Evolutionary conservation across 352 stramenopile genomes (phyloP).

Genomic region (Blastocystis sp.): DNA sequence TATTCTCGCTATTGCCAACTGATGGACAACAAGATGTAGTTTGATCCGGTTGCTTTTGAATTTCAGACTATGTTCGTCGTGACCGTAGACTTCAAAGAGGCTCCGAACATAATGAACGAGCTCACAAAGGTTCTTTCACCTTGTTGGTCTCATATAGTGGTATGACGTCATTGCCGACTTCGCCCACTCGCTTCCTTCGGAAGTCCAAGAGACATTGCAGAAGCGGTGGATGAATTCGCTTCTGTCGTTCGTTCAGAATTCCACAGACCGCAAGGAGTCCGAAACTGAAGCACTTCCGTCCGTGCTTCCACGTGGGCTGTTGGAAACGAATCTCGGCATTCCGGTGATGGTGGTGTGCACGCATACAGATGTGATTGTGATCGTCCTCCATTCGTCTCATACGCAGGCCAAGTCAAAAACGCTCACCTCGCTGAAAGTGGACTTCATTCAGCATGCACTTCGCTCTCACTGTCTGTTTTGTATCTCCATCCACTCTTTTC

Average conservation of each 20-base stretch:
- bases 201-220: not conserved
- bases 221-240: not conserved
- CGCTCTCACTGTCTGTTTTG: not conserved
- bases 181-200: not conserved
- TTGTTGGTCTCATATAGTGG: not conserved
- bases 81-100: conserved; percentile 1
- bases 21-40: not conserved
- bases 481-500: not conserved
- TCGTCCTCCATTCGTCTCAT: not conserved
- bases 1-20: not conserved
- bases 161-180: not conserved
- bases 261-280: not conserved
- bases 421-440: not conserved
- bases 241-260: not conserved
- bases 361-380: conserved; percentile 15
- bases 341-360: conserved; percentile 5
- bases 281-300: not conserved
- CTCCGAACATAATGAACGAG: not conserved
- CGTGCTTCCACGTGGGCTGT: conserved; percentile 12
- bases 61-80: conserved; percentile 7
- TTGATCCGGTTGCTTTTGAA: not conserved
- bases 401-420: not conserved
- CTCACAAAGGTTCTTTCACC: not conserved
- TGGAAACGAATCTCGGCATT: conserved; percentile 15
- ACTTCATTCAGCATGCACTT: conserved; percentile 8